Evolutionary conservation across 2,329 filamentous ascomycete genomes (phyloP).

Genomic region (Neophaeococcomyces aloes): DNA sequence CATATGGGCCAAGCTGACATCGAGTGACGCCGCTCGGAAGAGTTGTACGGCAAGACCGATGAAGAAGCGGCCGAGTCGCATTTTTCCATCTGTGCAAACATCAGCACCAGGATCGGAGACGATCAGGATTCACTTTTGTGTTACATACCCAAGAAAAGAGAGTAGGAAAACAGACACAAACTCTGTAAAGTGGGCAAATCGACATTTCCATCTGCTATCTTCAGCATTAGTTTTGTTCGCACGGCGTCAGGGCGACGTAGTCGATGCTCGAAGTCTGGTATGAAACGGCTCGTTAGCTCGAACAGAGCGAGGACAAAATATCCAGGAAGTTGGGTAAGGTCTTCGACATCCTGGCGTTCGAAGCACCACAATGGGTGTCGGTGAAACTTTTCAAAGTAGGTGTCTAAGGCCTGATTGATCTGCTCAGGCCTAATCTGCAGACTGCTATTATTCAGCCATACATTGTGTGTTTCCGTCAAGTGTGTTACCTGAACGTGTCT

Average conservation of each 20-base stretch:
- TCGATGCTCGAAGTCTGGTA: slow-evolving; percentile 7
- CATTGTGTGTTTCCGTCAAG: too few species aligned
- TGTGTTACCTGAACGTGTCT: too few species aligned
- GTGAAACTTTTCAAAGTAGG: slow-evolving; percentile 30
- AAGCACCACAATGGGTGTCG: slow-evolving; percentile 31
- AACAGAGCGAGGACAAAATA: slow-evolving; percentile 28
- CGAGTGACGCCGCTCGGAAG: slow-evolving; percentile 42
- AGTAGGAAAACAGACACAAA: slow-evolving; percentile 41
- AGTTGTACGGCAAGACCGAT: slow-evolving; percentile 42
- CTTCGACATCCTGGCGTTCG: slow-evolving; percentile 26
- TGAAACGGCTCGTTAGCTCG: slow-evolving; percentile 25
- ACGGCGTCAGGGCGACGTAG: slow-evolving; percentile 13
- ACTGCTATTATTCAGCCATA: too few species aligned
- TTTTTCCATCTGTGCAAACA: slow-evolving; percentile 34
- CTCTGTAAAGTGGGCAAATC: slow-evolving; percentile 42
- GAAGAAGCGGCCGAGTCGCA: slow-evolving; percentile 41
- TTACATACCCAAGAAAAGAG: slow-evolving; percentile 39
- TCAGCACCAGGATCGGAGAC: slow-evolving; percentile 7
- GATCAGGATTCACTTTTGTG: background rate
- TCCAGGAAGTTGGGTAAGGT: slow-evolving; percentile 23
- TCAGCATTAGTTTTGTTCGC: slow-evolving; percentile 18
- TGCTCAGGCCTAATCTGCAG: too few species aligned
- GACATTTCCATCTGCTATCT: slow-evolving; percentile 39
- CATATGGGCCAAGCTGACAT: slow-evolving; percentile 33
- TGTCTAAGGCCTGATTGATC: slow-evolving; percentile 20